Base-by-base conservation (phyloP, 345 rosid species). In the Eutrema heterophyllum region DNA sequence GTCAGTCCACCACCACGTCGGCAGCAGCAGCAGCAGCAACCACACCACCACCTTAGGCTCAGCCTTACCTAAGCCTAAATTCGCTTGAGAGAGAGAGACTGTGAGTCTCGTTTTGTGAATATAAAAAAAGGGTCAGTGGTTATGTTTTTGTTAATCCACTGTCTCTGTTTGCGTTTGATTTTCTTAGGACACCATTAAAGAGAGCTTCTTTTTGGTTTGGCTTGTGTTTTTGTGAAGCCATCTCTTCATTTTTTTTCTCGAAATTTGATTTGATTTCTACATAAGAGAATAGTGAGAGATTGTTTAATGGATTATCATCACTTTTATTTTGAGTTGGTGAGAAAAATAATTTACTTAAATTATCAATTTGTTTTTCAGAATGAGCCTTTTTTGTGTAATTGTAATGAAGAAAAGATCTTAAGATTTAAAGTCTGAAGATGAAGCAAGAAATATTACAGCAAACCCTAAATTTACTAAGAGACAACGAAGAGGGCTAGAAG, bases 61-160 rank as follows among this genome's bases (percentile, higher is more conserved):
- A 16, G 70, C 81, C 6, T 27, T 77, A 54, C 86, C 87, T 67
- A 93, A 92, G 81, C 95, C 97, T 45, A 69, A 26, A 55, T 76
- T 76, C 29, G 65, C 70, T 29, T 69, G 15, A 75, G 38, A 44
- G 11, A 13, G 14, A 7, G 1, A 26, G 6, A 21, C 21, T 14
- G n/a, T 27, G 21, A 68, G 40, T 64, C 59, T 53, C 40, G 16
- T 7, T 50, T 44, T 65, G 77, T 68, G 30, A 14, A 68, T 29
- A 33, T 59, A 14, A 27, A 41, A 40, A 11, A 38, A 29, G 15
- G 32, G 60, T 44, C 56, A 60, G 74, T 68, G 74, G 68, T 41
- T 68, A 33, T 16, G 45, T 76, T 51, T 76, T 69, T 62, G 50
- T 44, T 44, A 10, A 54, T 54, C 70, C 57, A 53, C 68, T 43